Evolutionary conservation across 345 rosid genomes (phyloP).

Genomic region (Populus ilicifolia): DNA sequence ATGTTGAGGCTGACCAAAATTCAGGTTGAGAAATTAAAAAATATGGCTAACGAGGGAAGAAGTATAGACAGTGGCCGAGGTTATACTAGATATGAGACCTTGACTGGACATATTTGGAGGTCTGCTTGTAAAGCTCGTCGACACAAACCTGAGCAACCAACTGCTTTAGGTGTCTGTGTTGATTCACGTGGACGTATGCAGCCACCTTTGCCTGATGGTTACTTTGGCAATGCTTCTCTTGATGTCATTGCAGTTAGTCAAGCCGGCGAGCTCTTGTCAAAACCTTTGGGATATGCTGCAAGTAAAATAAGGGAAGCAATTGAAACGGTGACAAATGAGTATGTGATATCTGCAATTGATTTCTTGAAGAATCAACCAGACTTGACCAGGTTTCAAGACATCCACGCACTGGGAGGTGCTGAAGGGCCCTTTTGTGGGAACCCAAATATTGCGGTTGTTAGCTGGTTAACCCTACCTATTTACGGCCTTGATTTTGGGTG

Average conservation of each 20-base stretch:
- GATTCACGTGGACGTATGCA: constrained; percentile 44
- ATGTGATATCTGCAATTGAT: constrained; percentile 35
- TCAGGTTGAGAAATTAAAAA: constrained; percentile 45
- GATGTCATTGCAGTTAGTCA: constrained; percentile 38
- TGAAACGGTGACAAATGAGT: constrained; percentile 35
- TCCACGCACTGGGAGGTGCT: constrained; percentile 40
- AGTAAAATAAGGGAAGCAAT: constrained; percentile 42
- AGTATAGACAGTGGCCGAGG: constrained; percentile 13
- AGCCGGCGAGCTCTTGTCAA: constrained; percentile 37
- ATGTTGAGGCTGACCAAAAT: constrained; percentile 40
- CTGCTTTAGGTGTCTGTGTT: constrained; percentile 41
- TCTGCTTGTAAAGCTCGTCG: constrained; percentile 37
- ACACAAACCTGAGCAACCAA: constrained; percentile 41
- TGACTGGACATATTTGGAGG: constrained; percentile 38
- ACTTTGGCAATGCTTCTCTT: constrained; percentile 43
- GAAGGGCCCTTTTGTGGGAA: constrained; percentile 55
- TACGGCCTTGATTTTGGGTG: constrained; percentile 57
- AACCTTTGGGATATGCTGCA: constrained; percentile 40
- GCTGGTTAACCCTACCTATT: constrained; percentile 59
- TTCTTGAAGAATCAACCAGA: constrained; percentile 42
- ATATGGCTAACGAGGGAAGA: constrained; percentile 31
- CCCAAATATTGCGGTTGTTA: constrained; percentile 58
- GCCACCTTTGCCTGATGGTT: constrained; percentile 35
- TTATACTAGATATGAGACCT: constrained; percentile 41
- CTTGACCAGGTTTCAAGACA: constrained; percentile 46